Conservation (phyloP, 2,329 filamentous ascomycete genomes). For the Penicillium oxalicum region DNA sequence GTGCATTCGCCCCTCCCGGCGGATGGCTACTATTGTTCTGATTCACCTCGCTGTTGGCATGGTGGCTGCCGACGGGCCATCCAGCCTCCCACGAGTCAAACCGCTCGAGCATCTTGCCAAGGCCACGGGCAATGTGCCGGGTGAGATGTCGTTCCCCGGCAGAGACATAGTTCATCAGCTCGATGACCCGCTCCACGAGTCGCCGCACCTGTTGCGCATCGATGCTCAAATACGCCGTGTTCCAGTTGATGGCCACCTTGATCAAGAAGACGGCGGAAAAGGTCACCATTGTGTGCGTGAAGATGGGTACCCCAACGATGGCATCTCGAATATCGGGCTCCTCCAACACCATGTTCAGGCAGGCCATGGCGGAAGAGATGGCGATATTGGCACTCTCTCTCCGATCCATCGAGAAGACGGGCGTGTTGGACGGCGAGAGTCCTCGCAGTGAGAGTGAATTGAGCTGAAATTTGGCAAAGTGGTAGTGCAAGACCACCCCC, state of each 20-base stretch:
- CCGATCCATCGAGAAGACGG: slow-evolving; percentile 40
- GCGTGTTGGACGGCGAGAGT: slow-evolving; percentile 40
- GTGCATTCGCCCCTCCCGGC: slow-evolving; percentile 38
- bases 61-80: slow-evolving; percentile 22
- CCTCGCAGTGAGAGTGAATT: slow-evolving; percentile 41
- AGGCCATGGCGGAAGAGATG: slow-evolving; percentile 45
- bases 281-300: slow-evolving; percentile 43
- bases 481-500: slow-evolving; percentile 48
- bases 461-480: slow-evolving; percentile 50
- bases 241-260: slow-evolving; percentile 42
- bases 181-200: slow-evolving; percentile 37
- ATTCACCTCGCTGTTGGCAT: slow-evolving; percentile 9
- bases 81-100: slow-evolving; percentile 37
- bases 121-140: slow-evolving; percentile 37
- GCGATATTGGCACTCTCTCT: slow-evolving; percentile 42
- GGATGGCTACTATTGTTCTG: slow-evolving; percentile 16
- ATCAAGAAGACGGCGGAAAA: slow-evolving; percentile 43
- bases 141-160: slow-evolving; percentile 40
- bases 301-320: slow-evolving; percentile 44
- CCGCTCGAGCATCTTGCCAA: slow-evolving; percentile 39
- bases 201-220: slow-evolving; percentile 35
- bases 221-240: slow-evolving; percentile 37
- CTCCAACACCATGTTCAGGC: slow-evolving; percentile 44
- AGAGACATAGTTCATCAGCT: slow-evolving; percentile 36
- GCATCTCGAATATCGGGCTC: slow-evolving; percentile 46